phyloP scores from a whole-genome alignment of 2,329 filamentous ascomycete species.

The Penicillium sp. region DNA sequence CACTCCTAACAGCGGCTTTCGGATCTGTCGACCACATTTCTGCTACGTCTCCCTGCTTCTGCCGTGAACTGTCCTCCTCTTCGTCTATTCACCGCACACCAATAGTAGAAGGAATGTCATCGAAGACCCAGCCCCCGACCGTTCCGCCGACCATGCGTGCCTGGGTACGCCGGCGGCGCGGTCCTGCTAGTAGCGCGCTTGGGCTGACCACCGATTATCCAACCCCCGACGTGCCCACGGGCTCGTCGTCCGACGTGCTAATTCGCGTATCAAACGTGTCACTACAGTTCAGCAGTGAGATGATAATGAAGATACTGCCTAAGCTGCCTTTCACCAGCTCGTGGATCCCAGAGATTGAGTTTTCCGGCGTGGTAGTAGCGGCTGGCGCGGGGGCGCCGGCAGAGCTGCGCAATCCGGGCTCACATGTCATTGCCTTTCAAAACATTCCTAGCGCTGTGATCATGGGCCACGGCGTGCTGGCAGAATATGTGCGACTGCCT shows the following conservation, averaged over 20 bases:
- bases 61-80: background rate
- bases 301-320: constrained; percentile 11
- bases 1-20: no score
- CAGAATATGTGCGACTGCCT: constrained; percentile 15
- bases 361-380: constrained; percentile 19
- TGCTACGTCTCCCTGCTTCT: background rate
- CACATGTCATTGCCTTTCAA: constrained; percentile 16
- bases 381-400: constrained; percentile 15
- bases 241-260: constrained; percentile 17
- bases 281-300: constrained; percentile 14
- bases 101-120: background rate
- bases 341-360: constrained; percentile 19
- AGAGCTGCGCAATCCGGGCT: constrained; percentile 14
- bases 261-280: constrained; percentile 23
- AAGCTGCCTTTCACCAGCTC: constrained; percentile 13
- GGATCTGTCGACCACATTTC: no score
- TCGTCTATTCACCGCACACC: background rate
- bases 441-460: constrained; percentile 1
- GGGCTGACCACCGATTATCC: constrained; percentile 8
- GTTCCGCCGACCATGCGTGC: constrained; percentile 13
- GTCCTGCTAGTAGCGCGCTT: background rate
- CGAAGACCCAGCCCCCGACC: background rate
- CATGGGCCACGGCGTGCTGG: constrained; percentile 12
- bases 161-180: constrained; percentile 12
- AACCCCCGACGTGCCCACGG: constrained; percentile 9